These are phyloP conservation scores for Jamesozyma lodderae DNA, from an alignment of 805 yeast species.

Conservation along the genomic window DNA sequence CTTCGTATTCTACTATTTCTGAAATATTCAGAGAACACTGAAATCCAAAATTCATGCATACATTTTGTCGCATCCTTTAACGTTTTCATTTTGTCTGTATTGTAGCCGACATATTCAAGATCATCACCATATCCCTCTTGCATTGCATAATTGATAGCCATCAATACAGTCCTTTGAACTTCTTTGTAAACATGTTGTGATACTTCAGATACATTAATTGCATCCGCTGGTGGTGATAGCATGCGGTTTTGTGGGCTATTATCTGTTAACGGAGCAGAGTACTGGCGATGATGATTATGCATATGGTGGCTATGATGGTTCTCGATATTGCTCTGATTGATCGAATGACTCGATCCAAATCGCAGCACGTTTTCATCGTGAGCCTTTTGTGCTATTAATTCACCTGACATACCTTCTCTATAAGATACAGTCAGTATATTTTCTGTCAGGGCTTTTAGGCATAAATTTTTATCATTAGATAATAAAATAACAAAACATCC, in stretches of 20 bases:
- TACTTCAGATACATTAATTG: not conserved
- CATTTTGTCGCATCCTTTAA: constrained; percentile 37
- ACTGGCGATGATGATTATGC: too few species aligned
- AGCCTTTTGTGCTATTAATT: constrained; percentile 35
- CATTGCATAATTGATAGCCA: constrained; percentile 46
- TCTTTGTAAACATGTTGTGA: constrained; percentile 32
- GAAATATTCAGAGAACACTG: constrained; percentile 50
- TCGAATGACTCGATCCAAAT: constrained; percentile 8
- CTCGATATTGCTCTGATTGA: too few species aligned
- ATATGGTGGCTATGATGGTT: too few species aligned
- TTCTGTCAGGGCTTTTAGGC: constrained; percentile 66
- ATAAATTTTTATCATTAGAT: constrained; percentile 78
- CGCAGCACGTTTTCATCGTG: constrained; percentile 30
- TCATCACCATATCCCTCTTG: constrained; percentile 48
- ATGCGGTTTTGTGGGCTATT: too few species aligned
- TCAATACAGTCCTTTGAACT: constrained; percentile 33
- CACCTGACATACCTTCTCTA: constrained; percentile 39
- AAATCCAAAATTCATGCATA: constrained; percentile 41
- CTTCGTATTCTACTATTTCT: constrained; percentile 14
- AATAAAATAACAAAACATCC: constrained; percentile 47
- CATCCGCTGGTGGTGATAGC: not conserved
- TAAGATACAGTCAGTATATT: constrained; percentile 52
- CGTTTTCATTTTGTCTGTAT: constrained; percentile 27
- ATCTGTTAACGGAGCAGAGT: too few species aligned
- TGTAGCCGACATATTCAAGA: constrained; percentile 42